phyloP scores from a whole-genome alignment of 2,329 filamentous ascomycete species.

The Fusarium buxicola region DNA sequence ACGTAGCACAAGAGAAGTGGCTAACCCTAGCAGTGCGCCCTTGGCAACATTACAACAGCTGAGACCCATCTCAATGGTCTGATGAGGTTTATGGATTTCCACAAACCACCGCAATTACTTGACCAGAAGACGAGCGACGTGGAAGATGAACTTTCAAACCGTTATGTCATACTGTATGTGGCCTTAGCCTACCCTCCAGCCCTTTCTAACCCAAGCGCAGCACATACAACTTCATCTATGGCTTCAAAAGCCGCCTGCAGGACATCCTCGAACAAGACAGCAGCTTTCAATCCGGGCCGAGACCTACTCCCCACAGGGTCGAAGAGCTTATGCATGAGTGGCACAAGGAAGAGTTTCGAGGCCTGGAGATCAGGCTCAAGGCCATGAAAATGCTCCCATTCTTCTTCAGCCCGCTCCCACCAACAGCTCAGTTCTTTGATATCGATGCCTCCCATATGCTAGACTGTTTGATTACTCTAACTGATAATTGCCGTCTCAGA shows the following conservation, averaged over 20 bases:
- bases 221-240: constrained; percentile 40
- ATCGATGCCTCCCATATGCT: constrained; percentile 18
- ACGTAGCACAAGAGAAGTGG: fast-evolving
- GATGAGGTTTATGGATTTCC: constrained; percentile 37
- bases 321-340: constrained; percentile 29
- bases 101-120: constrained; percentile 2
- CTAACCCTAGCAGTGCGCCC: constrained; percentile 22
- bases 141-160: constrained; percentile 34
- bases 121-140: background rate
- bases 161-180: constrained; percentile 35
- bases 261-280: constrained; percentile 19
- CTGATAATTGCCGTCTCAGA: constrained; percentile 2
- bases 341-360: constrained; percentile 28
- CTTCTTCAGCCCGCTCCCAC: constrained; percentile 27
- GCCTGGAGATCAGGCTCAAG: constrained; percentile 21
- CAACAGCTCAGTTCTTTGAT: constrained; percentile 8
- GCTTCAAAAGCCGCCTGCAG: constrained; percentile 35
- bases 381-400: constrained; percentile 31
- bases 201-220: background rate
- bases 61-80: constrained; percentile 38
- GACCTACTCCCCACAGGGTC: background rate
- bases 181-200: fast-evolving
- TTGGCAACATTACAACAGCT: constrained; percentile 28
- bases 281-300: background rate
- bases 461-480: constrained; percentile 20